phyloP scores from a whole-genome alignment of 768 basidiomycete species.

The Crucibulum laeve region DNA sequence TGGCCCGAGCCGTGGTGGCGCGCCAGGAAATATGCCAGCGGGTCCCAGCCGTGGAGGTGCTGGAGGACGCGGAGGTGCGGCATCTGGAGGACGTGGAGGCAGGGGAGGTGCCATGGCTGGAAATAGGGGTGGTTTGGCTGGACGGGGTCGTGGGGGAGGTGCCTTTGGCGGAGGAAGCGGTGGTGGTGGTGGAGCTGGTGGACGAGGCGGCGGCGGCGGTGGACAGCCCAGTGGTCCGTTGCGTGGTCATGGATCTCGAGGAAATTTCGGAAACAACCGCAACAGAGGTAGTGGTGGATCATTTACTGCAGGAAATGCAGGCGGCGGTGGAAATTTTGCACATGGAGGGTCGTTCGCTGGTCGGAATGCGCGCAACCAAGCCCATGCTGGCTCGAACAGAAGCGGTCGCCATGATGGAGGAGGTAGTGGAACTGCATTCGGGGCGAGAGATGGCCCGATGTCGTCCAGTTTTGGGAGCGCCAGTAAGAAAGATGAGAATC shows the following conservation, averaged over 20 bases:
- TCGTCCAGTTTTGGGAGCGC: constrained; percentile 37
- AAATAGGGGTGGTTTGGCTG: constrained; percentile 39
- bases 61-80: constrained; percentile 40
- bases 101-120: constrained; percentile 48
- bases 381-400: constrained; percentile 38
- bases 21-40: constrained; percentile 31
- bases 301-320: constrained; percentile 36
- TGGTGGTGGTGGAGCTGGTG: constrained; percentile 27
- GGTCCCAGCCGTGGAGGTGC: constrained; percentile 35
- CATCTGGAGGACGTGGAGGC: constrained; percentile 43
- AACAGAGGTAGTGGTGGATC: constrained; percentile 65
- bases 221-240: constrained; percentile 42
- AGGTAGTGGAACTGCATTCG: constrained; percentile 29
- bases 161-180: constrained; percentile 28
- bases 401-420: constrained; percentile 38
- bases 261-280: constrained; percentile 64
- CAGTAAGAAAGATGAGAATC: constrained; percentile 85
- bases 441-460: constrained; percentile 45
- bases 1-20: constrained; percentile 31
- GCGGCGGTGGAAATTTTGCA: constrained; percentile 27
- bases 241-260: constrained; percentile 62
- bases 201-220: constrained; percentile 40
- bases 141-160: constrained; percentile 39
- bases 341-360: constrained; percentile 46
- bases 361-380: constrained; percentile 63